These are phyloP conservation scores for Beauveria asiatica DNA, from an alignment of 2,329 filamentous ascomycete species.

Conservation along the genomic window DNA sequence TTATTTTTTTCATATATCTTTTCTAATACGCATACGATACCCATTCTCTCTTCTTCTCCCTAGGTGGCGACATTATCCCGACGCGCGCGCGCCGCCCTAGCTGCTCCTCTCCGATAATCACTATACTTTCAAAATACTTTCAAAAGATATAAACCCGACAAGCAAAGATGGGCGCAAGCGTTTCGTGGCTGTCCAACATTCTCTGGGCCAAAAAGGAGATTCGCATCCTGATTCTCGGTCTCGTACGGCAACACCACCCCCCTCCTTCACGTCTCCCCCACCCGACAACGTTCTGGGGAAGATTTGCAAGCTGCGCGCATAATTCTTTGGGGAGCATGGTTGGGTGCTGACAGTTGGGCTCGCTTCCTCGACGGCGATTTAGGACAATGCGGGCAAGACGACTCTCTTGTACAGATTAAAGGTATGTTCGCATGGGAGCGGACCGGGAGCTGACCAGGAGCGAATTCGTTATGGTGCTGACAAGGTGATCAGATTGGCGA, in stretches of 20 bases:
- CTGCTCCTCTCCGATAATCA: neutral
- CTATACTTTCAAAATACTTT: neutral
- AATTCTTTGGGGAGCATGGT: neutral
- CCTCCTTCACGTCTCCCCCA: neutral
- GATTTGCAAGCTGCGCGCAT: neutral
- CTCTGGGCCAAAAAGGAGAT: conserved; percentile 97
- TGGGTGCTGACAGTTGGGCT: conserved; percentile 1
- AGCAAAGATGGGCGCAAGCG: conserved; percentile 51
- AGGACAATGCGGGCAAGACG: conserved; percentile 99
- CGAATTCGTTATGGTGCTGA: conserved; percentile 4
- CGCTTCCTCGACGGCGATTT: neutral
- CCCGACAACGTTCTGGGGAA: neutral
- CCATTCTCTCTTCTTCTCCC: neutral
- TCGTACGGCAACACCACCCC: conserved; percentile 50
- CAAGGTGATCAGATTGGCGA: conserved; percentile 70
- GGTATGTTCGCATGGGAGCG: conserved; percentile 38
- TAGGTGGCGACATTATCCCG: neutral
- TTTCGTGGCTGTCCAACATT: conserved; percentile 63
- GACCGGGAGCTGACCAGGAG: neutral
- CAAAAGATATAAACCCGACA: conserved; percentile 7
- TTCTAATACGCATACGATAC: conserved; percentile 11
- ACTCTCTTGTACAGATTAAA: conserved; percentile 94
- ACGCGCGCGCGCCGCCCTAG: neutral
- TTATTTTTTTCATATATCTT: neutral
- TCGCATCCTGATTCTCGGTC: conserved; percentile 84